phyloP scores from a whole-genome alignment of 768 basidiomycete species.

The Strobilomyces echinocephalus region DNA sequence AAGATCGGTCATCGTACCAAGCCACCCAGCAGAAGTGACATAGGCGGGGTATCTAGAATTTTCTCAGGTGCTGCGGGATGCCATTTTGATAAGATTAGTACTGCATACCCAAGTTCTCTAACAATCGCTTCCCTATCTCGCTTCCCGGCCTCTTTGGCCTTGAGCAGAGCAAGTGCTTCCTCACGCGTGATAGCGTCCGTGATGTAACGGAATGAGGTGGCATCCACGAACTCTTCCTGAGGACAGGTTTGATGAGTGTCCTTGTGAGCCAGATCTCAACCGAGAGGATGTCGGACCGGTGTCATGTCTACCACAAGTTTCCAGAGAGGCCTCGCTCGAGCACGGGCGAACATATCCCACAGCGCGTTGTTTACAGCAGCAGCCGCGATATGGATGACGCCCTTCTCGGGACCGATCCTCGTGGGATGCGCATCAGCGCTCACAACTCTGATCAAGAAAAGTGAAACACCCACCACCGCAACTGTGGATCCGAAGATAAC shows the following conservation, averaged over 20 bases:
- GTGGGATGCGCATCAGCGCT: not conserved
- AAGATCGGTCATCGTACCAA: slow-evolving; percentile 41
- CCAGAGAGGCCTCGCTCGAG: slow-evolving; percentile 84
- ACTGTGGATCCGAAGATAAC: slow-evolving; percentile 82
- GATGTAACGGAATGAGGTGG: slow-evolving; percentile 84
- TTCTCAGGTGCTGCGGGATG: not conserved
- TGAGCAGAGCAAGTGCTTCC: slow-evolving; percentile 81
- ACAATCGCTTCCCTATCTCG: slow-evolving; percentile 75
- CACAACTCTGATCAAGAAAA: not conserved
- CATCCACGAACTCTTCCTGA: slow-evolving; percentile 73
- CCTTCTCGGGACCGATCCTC: slow-evolving; percentile 93
- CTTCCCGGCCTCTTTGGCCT: slow-evolving; percentile 71
- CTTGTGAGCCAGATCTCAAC: not conserved
- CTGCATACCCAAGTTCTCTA: slow-evolving; percentile 55
- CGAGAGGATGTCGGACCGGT: slow-evolving; percentile 41
- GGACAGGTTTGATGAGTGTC: not conserved
- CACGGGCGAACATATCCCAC: slow-evolving; percentile 89
- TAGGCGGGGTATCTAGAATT: slow-evolving; percentile 79
- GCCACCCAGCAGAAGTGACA: slow-evolving; percentile 91
- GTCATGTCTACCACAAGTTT: slow-evolving; percentile 91
- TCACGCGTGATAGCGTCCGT: slow-evolving; percentile 90
- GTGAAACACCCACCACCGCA: slow-evolving; percentile 62
- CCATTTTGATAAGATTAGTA: not conserved
- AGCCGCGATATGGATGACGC: slow-evolving; percentile 87
- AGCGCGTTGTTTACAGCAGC: slow-evolving; percentile 88